phyloP scores from a whole-genome alignment of 345 rosid genomes.

The Anastatica hierochuntica region DNA sequence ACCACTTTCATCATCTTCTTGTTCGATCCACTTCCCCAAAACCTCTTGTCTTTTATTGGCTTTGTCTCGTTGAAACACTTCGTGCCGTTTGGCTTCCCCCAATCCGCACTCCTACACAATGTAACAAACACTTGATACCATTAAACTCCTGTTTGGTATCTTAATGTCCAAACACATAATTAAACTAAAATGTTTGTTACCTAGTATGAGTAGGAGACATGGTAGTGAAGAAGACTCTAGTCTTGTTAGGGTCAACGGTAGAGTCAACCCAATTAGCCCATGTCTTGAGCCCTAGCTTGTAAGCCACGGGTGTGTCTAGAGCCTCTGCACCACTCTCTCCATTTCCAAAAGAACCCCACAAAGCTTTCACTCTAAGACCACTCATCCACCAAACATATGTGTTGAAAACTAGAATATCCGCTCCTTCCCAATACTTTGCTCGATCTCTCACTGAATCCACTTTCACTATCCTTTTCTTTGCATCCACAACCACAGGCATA shows the following conservation, averaged over 20 bases:
- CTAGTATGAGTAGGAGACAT: slow-evolving; percentile 83
- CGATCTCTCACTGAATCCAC: slow-evolving; percentile 73
- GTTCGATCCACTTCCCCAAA: slow-evolving; percentile 52
- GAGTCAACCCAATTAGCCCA: slow-evolving; percentile 96
- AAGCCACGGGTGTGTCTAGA: slow-evolving; percentile 55
- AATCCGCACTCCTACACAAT: slow-evolving; percentile 56
- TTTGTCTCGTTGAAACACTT: slow-evolving; percentile 85
- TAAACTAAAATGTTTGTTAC: slow-evolving; percentile 20
- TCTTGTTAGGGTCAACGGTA: slow-evolving; percentile 58
- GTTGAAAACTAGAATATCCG: slow-evolving; percentile 73
- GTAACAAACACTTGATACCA: too few species aligned
- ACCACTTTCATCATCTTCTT: slow-evolving; percentile 75
- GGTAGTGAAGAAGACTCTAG: slow-evolving; percentile 74
- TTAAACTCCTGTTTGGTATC: too few species aligned
- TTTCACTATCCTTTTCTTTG: slow-evolving; percentile 61
- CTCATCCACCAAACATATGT: slow-evolving; percentile 98
- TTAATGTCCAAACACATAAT: too few species aligned
- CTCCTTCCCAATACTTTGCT: slow-evolving; percentile 61
- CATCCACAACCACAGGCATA: slow-evolving; percentile 45
- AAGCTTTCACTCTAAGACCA: slow-evolving; percentile 48
- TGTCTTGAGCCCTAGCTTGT: slow-evolving; percentile 56
- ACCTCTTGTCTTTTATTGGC: slow-evolving; percentile 52
- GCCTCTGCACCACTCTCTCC: slow-evolving; percentile 63
- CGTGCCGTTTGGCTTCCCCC: slow-evolving; percentile 51
- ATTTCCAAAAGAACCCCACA: slow-evolving; percentile 92